These are phyloP conservation scores for Hypoxylon subgilvum DNA, from an alignment of 495 filamentous ascomycete species.

Conservation along the genomic window DNA sequence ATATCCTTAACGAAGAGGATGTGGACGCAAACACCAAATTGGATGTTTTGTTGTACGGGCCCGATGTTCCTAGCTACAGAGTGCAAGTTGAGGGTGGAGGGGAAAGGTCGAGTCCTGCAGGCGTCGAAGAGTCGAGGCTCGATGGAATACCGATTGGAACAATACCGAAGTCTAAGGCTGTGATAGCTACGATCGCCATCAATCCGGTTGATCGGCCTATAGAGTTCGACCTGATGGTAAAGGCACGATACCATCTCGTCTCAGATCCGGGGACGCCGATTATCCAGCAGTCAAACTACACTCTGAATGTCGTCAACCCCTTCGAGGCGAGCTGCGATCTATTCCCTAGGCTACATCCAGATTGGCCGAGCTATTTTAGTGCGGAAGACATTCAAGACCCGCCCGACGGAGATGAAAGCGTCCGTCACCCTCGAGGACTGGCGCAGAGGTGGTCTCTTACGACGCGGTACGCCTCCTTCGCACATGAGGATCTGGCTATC, in stretches of 20 bases:
- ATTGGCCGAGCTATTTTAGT: conserved; percentile 87
- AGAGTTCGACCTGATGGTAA: conserved; percentile 73
- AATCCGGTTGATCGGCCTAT: conserved; percentile 58
- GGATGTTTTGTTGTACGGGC: conserved; percentile 71
- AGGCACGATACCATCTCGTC: conserved; percentile 74
- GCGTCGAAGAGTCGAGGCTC: conserved; percentile 44
- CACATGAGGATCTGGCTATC: conserved; percentile 71
- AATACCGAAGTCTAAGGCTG: conserved; percentile 58
- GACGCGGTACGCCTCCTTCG: conserved; percentile 74
- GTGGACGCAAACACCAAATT: conserved; percentile 73
- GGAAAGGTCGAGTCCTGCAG: conserved; percentile 31
- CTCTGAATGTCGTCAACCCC: conserved; percentile 75
- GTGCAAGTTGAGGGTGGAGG: conserved; percentile 51
- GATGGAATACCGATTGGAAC: conserved; percentile 45
- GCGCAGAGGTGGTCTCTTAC: conserved; percentile 79
- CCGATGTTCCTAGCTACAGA: conserved; percentile 55
- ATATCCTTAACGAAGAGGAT: conserved; percentile 83
- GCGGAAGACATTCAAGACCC: conserved; percentile 48
- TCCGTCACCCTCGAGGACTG: conserved; percentile 60
- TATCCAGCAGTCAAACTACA: conserved; percentile 68
- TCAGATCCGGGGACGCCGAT: conserved; percentile 86
- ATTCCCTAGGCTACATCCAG: conserved; percentile 73
- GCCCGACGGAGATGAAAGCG: conserved; percentile 22
- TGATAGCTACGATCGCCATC: conserved; percentile 52
- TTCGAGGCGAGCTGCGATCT: conserved; percentile 91